phyloP scores from a whole-genome alignment of 441 rosid species.

The Geranium incanum region DNA sequence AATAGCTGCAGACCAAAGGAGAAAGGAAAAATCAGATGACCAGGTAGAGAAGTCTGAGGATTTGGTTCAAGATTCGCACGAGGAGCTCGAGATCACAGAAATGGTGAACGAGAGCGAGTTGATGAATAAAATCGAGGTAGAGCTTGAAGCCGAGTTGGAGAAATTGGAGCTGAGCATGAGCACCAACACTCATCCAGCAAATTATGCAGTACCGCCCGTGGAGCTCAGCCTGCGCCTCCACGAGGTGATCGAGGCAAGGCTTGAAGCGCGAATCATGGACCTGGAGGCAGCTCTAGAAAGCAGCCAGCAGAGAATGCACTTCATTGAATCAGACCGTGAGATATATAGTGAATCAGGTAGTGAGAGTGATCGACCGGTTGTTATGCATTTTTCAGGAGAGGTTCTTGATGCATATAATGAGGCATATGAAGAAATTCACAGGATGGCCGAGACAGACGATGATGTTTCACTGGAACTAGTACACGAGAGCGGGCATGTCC shows the following conservation, averaged over 20 bases:
- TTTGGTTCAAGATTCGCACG: too few species aligned
- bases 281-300: slow-evolving; percentile 30
- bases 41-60: too few species aligned
- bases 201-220: slow-evolving; percentile 19
- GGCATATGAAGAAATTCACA: not conserved
- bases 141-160: slow-evolving; percentile 15
- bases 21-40: too few species aligned
- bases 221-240: slow-evolving; percentile 36
- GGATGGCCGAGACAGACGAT: not conserved
- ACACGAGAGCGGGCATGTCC: not conserved
- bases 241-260: slow-evolving; percentile 32
- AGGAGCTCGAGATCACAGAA: too few species aligned
- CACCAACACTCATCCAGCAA: slow-evolving; percentile 7
- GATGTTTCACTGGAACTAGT: not conserved
- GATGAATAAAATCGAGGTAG: too few species aligned
- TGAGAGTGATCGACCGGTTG: too few species aligned
- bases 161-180: slow-evolving; percentile 1
- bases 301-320: slow-evolving; percentile 25
- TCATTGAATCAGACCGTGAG: slow-evolving; percentile 12
- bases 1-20: too few species aligned
- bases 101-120: too few species aligned
- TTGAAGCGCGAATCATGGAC: slow-evolving; percentile 25
- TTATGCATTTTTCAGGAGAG: slow-evolving; percentile 5
- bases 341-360: slow-evolving; percentile 8
- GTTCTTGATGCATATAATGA: not conserved